Base-by-base conservation (phyloP, 1,284 basidiomycete species). In the Ganoderma lucidum region DNA sequence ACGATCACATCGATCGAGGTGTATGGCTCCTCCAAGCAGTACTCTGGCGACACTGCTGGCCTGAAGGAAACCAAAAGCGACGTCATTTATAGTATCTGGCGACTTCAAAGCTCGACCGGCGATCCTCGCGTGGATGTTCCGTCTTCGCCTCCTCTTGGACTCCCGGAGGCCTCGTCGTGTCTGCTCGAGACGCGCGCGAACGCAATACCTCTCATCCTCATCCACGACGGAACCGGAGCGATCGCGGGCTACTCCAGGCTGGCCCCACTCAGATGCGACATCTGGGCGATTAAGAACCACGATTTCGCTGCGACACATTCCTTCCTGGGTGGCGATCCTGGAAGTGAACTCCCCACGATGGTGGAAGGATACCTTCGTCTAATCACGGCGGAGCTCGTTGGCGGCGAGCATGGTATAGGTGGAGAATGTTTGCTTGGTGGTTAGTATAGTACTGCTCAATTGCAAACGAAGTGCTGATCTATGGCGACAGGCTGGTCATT, bases 221-320 rank as follows among this genome's bases (percentile, higher is more conserved):
- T 93, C 15, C 91, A 93, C 73, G 92, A 93, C 72, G 92, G 92
- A 5, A 90, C 89, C 71, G 92, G 92, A 0, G 75, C 90, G 17
- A 79, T 85, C 8, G 81, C 81, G 59, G 84, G 86, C 58, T 91
- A 90, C 70, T 76, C 83, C 58, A 83, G 81, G 6, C 79, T 93
- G 9, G 73, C 78, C 5, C 73, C 81, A 5, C 75, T 93, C 3
- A 80, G 81, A 10, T 83, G 90, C 58, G 75, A 82, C 39, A 80
- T 93, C 0, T 92, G 87, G 87, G 89, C 83, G 0, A 84, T 93
- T 59, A 80, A 83, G 58, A 89, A 92, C 73, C 88, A 89, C 0
- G 80, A 81, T 23, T 86, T 92, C 60, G 37, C 41, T 3, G 44
- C 55, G 15, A 63, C 32, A 30, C 23, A 42, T 6, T 62, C 61